Conservation (phyloP, 1,284 basidiomycete genomes). For the Hymenochaete sp. region DNA sequence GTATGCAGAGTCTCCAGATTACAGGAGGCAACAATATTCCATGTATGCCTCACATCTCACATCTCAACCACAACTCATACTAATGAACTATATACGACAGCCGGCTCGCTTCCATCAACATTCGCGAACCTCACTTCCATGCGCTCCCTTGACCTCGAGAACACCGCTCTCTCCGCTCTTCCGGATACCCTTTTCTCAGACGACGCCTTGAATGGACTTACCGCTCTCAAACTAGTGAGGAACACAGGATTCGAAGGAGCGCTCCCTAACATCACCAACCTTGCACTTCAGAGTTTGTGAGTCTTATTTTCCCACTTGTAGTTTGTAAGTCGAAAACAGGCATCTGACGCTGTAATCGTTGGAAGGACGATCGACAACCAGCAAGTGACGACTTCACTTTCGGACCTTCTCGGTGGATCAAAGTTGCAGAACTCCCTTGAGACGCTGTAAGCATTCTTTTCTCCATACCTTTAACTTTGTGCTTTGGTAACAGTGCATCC, state of each 20-base stretch:
- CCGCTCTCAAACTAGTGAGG: conserved; percentile 34
- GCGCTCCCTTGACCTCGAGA: conserved; percentile 35
- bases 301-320: conserved; percentile 18
- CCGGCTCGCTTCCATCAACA: conserved; percentile 32
- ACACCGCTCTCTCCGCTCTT: conserved; percentile 36
- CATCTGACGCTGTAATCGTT: neutral
- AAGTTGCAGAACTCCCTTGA: conserved; percentile 30
- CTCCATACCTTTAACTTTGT: conserved; percentile 20
- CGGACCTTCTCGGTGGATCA: conserved; percentile 27
- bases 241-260: conserved; percentile 38
- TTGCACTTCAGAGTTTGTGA: conserved; percentile 35
- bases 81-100: conserved; percentile 22
- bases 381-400: conserved; percentile 26
- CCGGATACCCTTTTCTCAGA: conserved; percentile 31
- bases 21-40: conserved; percentile 37
- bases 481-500: neutral
- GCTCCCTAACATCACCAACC: conserved; percentile 32
- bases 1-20: conserved; percentile 33
- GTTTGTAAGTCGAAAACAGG: neutral
- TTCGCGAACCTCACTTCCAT: conserved; percentile 34
- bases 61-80: conserved; percentile 1
- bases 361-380: conserved; percentile 31
- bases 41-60: conserved; percentile 20
- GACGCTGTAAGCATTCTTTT: conserved; percentile 28
- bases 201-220: conserved; percentile 27